Percentiles rank a stretch among this genome's conserved stretches.
Conservation (phyloP, 1,139 yeast genomes). For the Blastobotrys ciferrii region DNA sequence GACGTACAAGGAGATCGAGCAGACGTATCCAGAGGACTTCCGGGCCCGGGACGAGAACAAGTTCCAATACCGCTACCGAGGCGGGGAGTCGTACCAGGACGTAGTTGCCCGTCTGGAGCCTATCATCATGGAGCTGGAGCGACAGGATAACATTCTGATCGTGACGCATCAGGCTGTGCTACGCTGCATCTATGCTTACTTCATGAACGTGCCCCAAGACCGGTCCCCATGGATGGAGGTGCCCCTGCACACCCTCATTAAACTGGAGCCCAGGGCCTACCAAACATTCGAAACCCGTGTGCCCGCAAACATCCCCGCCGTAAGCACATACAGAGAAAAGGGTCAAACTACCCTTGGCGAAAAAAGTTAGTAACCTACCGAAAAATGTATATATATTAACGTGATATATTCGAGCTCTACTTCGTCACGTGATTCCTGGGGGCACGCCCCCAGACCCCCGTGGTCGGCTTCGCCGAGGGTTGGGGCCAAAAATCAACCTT, state of each 20-base stretch:
- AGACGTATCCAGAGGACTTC: slow-evolving; percentile 87
- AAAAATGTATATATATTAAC: too few species aligned
- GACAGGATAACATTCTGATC: slow-evolving; percentile 92
- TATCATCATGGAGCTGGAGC: slow-evolving; percentile 94
- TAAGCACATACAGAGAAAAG: slow-evolving; percentile 90
- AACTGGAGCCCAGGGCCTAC: slow-evolving; percentile 91
- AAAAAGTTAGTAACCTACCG: not conserved
- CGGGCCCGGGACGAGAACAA: slow-evolving; percentile 94
- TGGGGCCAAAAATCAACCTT: too few species aligned
- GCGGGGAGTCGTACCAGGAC: slow-evolving; percentile 96
- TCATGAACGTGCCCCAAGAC: slow-evolving; percentile 97
- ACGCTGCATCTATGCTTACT: slow-evolving; percentile 94
- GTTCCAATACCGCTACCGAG: slow-evolving; percentile 91
- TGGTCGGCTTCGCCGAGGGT: too few species aligned
- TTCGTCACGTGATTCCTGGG: too few species aligned
- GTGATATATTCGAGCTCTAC: too few species aligned
- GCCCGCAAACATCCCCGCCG: slow-evolving; percentile 96
- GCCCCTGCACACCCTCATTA: slow-evolving; percentile 90
- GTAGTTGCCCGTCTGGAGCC: slow-evolving; percentile 94
- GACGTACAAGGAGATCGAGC: slow-evolving; percentile 84
- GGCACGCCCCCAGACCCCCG: too few species aligned
- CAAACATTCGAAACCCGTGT: slow-evolving; percentile 84
- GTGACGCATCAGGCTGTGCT: slow-evolving; percentile 98
- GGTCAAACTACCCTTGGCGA: slow-evolving; percentile 43
- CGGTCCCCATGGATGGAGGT: slow-evolving; percentile 99